These are phyloP conservation scores for Nemophila menziesii DNA, from an alignment of 257 asterid species.

Conservation along the genomic window DNA sequence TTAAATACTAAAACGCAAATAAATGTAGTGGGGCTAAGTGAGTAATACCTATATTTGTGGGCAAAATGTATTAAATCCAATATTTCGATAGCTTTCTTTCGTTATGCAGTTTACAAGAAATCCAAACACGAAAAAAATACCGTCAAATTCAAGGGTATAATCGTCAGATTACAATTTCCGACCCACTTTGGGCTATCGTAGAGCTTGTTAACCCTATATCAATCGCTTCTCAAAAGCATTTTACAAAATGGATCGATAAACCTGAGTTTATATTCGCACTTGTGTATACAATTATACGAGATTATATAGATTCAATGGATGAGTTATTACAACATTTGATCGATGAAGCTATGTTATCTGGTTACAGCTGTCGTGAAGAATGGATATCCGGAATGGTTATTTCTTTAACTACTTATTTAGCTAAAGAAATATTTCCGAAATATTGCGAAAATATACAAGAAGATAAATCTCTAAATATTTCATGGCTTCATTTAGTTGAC, in stretches of 20 bases:
- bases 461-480: slow-evolving; percentile 37
- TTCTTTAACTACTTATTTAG: slow-evolving; percentile 63
- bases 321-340: slow-evolving; percentile 86
- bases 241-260: slow-evolving; percentile 82
- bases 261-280: slow-evolving; percentile 93
- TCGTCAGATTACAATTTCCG: slow-evolving; percentile 36
- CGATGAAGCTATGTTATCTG: slow-evolving; percentile 85
- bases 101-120: slow-evolving; percentile 80
- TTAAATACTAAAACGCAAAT: too few relatives aligned
- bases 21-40: too few relatives aligned
- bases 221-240: slow-evolving; percentile 68
- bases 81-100: slow-evolving; percentile 82
- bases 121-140: slow-evolving; percentile 66
- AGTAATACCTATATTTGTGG: too few relatives aligned
- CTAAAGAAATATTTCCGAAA: slow-evolving; percentile 64
- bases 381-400: slow-evolving; percentile 90
- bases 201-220: slow-evolving; percentile 91
- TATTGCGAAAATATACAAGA: slow-evolving; percentile 46
- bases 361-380: slow-evolving; percentile 97
- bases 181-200: slow-evolving; percentile 96
- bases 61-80: too few relatives aligned
- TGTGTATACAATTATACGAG: slow-evolving; percentile 70
- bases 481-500: slow-evolving; percentile 78
- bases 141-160: slow-evolving; percentile 73
- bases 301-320: slow-evolving; percentile 91